phyloP scores from a whole-genome alignment of 2,329 filamentous ascomycete genomes.

The Cladosporium sp. region DNA sequence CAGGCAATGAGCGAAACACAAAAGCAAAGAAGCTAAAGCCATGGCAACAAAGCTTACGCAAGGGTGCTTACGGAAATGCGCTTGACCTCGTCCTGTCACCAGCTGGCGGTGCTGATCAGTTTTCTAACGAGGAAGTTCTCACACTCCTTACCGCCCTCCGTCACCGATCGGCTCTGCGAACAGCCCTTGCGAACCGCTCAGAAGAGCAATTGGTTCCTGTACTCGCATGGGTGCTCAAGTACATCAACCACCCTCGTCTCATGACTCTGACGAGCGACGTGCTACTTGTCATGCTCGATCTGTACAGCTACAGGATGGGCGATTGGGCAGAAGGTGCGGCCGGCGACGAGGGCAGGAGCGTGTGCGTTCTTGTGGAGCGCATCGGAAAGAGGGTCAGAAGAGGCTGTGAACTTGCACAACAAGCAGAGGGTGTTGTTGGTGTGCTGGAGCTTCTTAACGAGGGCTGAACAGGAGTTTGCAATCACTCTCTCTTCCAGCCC shows the following conservation, averaged over 20 bases:
- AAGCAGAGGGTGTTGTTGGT: constrained; percentile 74
- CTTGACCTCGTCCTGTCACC: constrained; percentile 68
- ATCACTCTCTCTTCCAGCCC: not conserved
- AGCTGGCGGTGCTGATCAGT: constrained; percentile 15
- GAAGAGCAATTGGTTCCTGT: constrained; percentile 78
- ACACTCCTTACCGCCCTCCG: constrained; percentile 79
- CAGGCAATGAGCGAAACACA: constrained; percentile 59
- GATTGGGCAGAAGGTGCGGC: constrained; percentile 29
- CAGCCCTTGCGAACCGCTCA: constrained; percentile 75
- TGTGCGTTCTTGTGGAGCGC: constrained; percentile 65
- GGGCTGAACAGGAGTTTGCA: constrained; percentile 28
- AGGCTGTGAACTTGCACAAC: constrained; percentile 78
- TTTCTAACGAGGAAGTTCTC: constrained; percentile 47
- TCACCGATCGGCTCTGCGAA: constrained; percentile 78
- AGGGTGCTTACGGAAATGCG: constrained; percentile 70
- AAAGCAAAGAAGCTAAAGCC: constrained; percentile 61
- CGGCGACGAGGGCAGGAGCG: constrained; percentile 44
- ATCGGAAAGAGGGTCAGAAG: constrained; percentile 67
- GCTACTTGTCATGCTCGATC: constrained; percentile 74
- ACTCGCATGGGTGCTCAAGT: constrained; percentile 73
- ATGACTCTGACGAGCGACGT: constrained; percentile 79
- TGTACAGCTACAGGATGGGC: constrained; percentile 78
- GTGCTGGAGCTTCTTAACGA: constrained; percentile 79
- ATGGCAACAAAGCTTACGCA: constrained; percentile 81
- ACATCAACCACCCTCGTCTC: constrained; percentile 79